Conservation (phyloP, 2,329 filamentous ascomycete species). For the Metarhizium humberi region DNA sequence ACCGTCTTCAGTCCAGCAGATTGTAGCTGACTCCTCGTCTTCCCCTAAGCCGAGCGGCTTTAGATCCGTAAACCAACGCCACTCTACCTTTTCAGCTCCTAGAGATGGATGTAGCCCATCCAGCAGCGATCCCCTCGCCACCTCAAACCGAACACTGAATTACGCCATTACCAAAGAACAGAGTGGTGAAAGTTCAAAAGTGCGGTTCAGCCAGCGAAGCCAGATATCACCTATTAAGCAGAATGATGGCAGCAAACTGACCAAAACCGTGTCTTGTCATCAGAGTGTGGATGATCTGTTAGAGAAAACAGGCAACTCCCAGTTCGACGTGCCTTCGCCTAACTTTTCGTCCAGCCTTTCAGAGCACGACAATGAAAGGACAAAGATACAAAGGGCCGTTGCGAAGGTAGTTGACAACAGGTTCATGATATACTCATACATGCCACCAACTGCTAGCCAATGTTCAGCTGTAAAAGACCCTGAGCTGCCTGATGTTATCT, state of each 20-base stretch:
- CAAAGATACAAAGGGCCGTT: conserved; percentile 4
- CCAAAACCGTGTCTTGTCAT: background rate
- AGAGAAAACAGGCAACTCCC: background rate
- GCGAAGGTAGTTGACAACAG: background rate
- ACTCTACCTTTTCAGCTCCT: background rate
- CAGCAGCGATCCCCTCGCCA: background rate
- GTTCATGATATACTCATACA: conserved; percentile 16
- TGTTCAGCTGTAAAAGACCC: conserved; percentile 14
- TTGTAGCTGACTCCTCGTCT: background rate
- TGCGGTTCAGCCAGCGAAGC: conserved; percentile 59
- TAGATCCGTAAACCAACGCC: background rate
- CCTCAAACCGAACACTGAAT: conserved; percentile 36
- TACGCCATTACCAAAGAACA: conserved; percentile 75
- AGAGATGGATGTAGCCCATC: background rate
- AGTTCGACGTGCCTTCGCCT: background rate
- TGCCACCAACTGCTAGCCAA: conserved; percentile 17
- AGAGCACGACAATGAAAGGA: conserved; percentile 1
- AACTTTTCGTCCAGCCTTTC: background rate
- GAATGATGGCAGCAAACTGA: conserved; percentile 23
- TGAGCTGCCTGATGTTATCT: conserved; percentile 56
- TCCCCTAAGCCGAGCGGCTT: background rate
- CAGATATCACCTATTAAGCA: conserved; percentile 35
- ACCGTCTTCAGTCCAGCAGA: background rate
- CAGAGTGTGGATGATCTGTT: background rate
- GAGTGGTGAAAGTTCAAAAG: conserved; percentile 51